Evolutionary conservation across 2,329 filamentous ascomycete genomes (phyloP).

Genomic region (Fusarium verticillioides): DNA sequence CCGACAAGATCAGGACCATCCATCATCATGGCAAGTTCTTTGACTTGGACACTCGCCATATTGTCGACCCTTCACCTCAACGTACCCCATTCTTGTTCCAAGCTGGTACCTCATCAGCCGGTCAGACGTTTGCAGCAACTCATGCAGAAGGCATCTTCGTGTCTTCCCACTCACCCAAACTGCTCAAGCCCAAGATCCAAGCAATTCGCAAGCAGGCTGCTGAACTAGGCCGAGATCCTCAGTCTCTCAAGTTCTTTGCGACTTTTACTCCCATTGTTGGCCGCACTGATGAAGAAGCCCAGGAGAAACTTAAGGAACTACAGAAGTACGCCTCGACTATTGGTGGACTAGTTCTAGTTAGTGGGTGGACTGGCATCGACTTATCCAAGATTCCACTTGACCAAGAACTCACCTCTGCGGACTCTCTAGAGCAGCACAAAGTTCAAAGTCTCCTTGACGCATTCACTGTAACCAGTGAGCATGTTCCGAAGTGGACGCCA

Average conservation of each 20-base stretch:
- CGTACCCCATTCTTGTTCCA: constrained; percentile 68
- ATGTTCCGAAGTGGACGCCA: constrained; percentile 57
- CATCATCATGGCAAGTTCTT: constrained; percentile 69
- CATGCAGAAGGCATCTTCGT: constrained; percentile 72
- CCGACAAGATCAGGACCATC: constrained; percentile 68
- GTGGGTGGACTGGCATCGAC: constrained; percentile 70
- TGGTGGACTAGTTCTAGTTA: constrained; percentile 66
- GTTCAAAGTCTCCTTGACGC: constrained; percentile 61
- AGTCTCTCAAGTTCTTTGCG: constrained; percentile 66
- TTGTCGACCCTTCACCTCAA: constrained; percentile 66
- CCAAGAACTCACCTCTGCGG: constrained; percentile 64
- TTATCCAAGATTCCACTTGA: constrained; percentile 67
- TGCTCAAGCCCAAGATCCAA: constrained; percentile 62
- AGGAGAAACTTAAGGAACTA: constrained; percentile 61
- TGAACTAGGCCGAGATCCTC: constrained; percentile 64
- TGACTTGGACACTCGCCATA: constrained; percentile 55
- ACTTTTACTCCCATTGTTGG: constrained; percentile 63
- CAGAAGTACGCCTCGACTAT: constrained; percentile 64
- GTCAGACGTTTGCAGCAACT: constrained; percentile 64
- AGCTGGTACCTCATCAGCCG: constrained; percentile 68
- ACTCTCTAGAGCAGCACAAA: constrained; percentile 64
- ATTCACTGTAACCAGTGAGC: constrained; percentile 60
- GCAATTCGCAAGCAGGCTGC: constrained; percentile 64
- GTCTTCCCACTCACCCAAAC: constrained; percentile 61
- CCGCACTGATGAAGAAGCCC: constrained; percentile 63